Base-by-base conservation (phyloP, 306 rosid genomes). In the Luffa acutangula region DNA sequence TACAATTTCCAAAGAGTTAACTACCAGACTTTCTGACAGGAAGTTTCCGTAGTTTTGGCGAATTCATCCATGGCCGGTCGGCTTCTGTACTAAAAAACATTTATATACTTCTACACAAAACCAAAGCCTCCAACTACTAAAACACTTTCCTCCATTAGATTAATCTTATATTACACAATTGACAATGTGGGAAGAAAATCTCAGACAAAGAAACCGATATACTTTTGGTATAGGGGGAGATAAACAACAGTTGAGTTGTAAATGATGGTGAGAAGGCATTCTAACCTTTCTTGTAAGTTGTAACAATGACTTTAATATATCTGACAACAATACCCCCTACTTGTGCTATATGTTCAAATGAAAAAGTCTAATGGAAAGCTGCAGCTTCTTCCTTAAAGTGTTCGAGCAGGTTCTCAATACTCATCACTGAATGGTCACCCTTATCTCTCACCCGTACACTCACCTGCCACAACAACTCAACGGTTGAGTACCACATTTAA, bases 381-480 rank as follows among this genome's bases (percentile, higher is more conserved):
- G 83, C 90, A 58, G 80, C 79, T 83, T 92, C 91, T 3, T 85
- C 88, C 83, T 82, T 80, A 81, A 94, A 94, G 80, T 81, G 93
- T 72, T 74, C 49, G 81, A 92, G 91, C 57, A 94, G 82, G 56
- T 77, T 66, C 77, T 92, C 98, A 21, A 89, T 86, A 60, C 87
- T 88, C 94, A 82, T 87, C 31, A 86, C 93, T 0, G 84, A 76
- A 69, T 88, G 91, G 56, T 90, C 96, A 20, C 81, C 87, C 72
- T 81, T 81, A 76, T 91, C 97, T 85, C 98, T 87, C 59, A 92
- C 91, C 11, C 94, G 90, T 75, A 92, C 94, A 66, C 97, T 94
- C 82, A 92, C 96, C 98, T 94, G 92, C 67, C 87, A 85, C 80
- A 79, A 85, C 12, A 4, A 78, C 6, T 77, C 67, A 1, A 9